phyloP scores from a whole-genome alignment of 2,329 filamentous ascomycete species.

The Colletotrichum salicis region DNA sequence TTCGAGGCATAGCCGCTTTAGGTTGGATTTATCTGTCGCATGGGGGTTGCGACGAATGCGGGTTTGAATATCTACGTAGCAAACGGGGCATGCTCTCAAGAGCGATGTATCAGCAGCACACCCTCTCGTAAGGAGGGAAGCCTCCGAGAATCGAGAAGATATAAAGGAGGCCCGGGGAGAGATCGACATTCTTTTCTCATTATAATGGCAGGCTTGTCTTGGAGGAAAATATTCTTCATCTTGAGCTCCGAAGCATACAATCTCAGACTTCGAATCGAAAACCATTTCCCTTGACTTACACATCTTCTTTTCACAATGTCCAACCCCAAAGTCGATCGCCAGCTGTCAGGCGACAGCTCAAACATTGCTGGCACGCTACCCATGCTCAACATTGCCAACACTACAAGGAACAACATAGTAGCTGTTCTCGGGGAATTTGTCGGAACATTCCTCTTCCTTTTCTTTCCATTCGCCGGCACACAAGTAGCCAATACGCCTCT shows the following conservation, averaged over 20 bases:
- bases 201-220: background rate
- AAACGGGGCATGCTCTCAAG: background rate
- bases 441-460: constrained; percentile 64
- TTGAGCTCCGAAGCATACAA: background rate
- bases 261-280: background rate
- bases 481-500: constrained; percentile 45
- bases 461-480: constrained; percentile 54
- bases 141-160: background rate
- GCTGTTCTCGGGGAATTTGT: constrained; percentile 61
- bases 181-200: background rate
- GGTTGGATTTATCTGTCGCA: background rate
- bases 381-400: constrained; percentile 29
- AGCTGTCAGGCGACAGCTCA: background rate
- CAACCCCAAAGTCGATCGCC: background rate
- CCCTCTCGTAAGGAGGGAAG: background rate
- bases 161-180: background rate
- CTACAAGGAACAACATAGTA: constrained; percentile 48
- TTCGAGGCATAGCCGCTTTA: constrained; percentile 4
- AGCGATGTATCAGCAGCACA: background rate
- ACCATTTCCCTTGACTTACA: background rate
- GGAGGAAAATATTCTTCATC: no score
- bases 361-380: constrained; percentile 8
- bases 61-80: background rate
- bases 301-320: background rate
- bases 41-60: background rate